Percentiles rank a stretch among this genome's conserved stretches.
Conservation (phyloP, 192 early-diverging fungal genomes). For the Coemansia sp. region DNA sequence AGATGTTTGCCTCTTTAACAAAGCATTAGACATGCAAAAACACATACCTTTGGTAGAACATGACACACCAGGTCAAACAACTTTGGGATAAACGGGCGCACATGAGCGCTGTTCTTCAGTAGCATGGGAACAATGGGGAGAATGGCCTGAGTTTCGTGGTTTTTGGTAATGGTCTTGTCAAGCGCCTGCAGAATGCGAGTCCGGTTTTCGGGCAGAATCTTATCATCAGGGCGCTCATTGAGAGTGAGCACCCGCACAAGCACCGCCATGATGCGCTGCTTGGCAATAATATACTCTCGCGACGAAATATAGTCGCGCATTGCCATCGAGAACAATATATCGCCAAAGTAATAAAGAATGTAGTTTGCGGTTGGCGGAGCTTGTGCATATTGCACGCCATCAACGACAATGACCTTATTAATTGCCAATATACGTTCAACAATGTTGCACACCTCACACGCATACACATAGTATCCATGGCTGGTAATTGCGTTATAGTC, state of each 20-base stretch:
- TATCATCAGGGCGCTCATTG: slow-evolving; percentile 20
- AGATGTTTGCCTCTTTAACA: too few species aligned
- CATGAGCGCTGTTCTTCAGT: slow-evolving; percentile 30
- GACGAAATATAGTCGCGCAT: slow-evolving; percentile 13
- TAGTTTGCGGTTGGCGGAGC: slow-evolving; percentile 43
- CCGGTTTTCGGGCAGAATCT: slow-evolving; percentile 14
- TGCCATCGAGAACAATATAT: slow-evolving; percentile 27
- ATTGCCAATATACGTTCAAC: slow-evolving; percentile 22
- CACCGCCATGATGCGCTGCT: slow-evolving; percentile 12
- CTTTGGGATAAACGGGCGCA: slow-evolving; percentile 40
- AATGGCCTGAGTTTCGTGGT: slow-evolving; percentile 23
- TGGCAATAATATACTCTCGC: slow-evolving; percentile 13
- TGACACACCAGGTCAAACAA: slow-evolving; percentile 27
- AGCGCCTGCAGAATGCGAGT: slow-evolving; percentile 26
- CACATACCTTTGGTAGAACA: slow-evolving; percentile 34
- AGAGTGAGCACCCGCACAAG: slow-evolving; percentile 21
- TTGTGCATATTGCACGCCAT: slow-evolving; percentile 28
- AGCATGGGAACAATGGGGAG: slow-evolving; percentile 26
- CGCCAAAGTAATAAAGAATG: slow-evolving; percentile 26
- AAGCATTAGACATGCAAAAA: too few species aligned
- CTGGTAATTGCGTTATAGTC: slow-evolving; percentile 19
- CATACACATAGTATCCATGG: slow-evolving; percentile 26
- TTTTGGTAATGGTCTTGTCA: slow-evolving; percentile 14
- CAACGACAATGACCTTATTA: slow-evolving; percentile 17
- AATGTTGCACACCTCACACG: slow-evolving; percentile 21